Conservation (phyloP, 805 yeast genomes). For the Jamesozyma rosinii region DNA sequence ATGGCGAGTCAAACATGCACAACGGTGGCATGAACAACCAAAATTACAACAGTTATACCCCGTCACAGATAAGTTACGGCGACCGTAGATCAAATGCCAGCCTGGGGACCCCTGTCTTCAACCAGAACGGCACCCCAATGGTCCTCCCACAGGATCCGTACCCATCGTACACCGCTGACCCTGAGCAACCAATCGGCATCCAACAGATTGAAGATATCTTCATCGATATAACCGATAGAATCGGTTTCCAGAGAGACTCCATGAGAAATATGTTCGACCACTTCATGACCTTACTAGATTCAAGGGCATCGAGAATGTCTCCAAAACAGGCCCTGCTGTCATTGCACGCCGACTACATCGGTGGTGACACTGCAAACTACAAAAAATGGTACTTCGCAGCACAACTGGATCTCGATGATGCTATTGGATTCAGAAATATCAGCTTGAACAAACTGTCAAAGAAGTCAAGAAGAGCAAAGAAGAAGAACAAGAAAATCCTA, state of each 20-base stretch:
- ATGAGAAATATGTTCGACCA: constrained; percentile 87
- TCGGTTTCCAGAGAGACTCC: constrained; percentile 86
- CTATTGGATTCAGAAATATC: constrained; percentile 47
- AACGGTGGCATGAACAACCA: constrained; percentile 27
- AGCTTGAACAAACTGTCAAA: constrained; percentile 62
- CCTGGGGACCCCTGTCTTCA: not conserved
- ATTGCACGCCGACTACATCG: constrained; percentile 78
- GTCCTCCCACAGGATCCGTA: constrained; percentile 78
- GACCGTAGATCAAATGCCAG: constrained; percentile 58
- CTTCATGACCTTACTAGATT: constrained; percentile 74
- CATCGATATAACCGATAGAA: constrained; percentile 70
- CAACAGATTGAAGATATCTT: constrained; percentile 81
- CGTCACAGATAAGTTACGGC: constrained; percentile 78
- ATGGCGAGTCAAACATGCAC: constrained; percentile 33
- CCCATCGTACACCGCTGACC: constrained; percentile 98
- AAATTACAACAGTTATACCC: constrained; percentile 51
- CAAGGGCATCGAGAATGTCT: constrained; percentile 79
- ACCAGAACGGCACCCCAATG: not conserved
- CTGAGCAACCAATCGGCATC: constrained; percentile 70
- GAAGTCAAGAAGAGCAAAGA: constrained; percentile 75
- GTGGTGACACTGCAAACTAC: constrained; percentile 80
- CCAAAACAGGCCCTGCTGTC: constrained; percentile 77
- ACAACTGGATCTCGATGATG: constrained; percentile 65
- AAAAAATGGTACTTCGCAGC: constrained; percentile 90
- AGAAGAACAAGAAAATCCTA: constrained; percentile 54